A percentile compares a stretch with the other conserved stretches of the same genome.
These are phyloP conservation scores for Colletotrichum agaves DNA, from an alignment of 2,329 filamentous ascomycete species.

Conservation along the genomic window DNA sequence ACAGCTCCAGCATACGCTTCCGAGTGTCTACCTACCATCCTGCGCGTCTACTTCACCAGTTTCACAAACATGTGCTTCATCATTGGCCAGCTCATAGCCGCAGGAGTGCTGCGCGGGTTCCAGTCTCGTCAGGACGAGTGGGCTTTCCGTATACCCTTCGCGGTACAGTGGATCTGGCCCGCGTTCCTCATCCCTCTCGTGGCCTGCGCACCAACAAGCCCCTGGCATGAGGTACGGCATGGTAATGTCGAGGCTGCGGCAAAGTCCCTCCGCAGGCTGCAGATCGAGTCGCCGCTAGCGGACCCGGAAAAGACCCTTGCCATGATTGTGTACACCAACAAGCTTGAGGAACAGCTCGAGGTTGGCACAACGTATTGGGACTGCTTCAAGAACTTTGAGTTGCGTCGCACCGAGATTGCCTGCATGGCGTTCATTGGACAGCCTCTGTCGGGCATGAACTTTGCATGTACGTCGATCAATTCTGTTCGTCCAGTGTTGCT, in stretches of 20 bases:
- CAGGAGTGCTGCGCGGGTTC: conserved; percentile 52
- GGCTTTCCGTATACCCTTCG: conserved; percentile 60
- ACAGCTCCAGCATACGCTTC: conserved; percentile 60
- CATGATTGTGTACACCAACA: conserved; percentile 47
- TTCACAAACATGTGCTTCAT: conserved; percentile 56
- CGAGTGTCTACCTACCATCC: conserved; percentile 51
- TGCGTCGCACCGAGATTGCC: conserved; percentile 49
- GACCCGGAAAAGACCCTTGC: conserved; percentile 52
- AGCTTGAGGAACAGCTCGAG: conserved; percentile 47
- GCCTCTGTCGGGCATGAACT: conserved; percentile 42
- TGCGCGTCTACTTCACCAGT: conserved; percentile 56
- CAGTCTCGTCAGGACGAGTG: conserved; percentile 49
- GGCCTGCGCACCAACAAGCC: conserved; percentile 58
- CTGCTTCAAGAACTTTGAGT: conserved; percentile 53
- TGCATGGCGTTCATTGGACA: conserved; percentile 45
- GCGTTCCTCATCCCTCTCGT: conserved; percentile 52
- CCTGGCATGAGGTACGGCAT: conserved; percentile 44
- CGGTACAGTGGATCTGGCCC: conserved; percentile 61
- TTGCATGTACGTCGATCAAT: conserved; percentile 41
- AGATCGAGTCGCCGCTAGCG: conserved; percentile 44
- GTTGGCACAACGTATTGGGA: conserved; percentile 50
- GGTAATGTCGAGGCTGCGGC: conserved; percentile 47
- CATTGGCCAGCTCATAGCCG: conserved; percentile 53
- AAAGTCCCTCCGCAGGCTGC: conserved; percentile 39
- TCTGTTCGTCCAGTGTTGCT: neutral